Percentiles rank a stretch among this genome's conserved stretches.
Conservation (phyloP, 2,329 filamentous ascomycete species). For the Cladorrhinum sp. region DNA sequence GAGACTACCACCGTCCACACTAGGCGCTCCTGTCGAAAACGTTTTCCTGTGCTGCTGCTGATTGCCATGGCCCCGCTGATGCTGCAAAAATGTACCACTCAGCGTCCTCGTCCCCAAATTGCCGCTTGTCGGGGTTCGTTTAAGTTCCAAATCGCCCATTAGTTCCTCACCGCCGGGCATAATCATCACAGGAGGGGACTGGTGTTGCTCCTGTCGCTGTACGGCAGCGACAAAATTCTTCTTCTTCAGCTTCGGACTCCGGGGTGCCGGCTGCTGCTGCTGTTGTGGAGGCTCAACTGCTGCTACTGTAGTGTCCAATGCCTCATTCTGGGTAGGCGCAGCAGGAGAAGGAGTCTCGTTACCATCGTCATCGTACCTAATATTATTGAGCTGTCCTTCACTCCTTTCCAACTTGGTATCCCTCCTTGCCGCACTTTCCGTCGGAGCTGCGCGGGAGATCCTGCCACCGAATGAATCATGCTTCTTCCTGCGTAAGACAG, state of each 20-base stretch:
- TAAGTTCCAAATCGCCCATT: not conserved
- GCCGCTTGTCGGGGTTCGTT: constrained; percentile 36
- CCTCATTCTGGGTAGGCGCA: constrained; percentile 12
- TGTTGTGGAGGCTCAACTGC: not conserved
- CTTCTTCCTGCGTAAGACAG: constrained; percentile 64
- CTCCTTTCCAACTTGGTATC: constrained; percentile 62
- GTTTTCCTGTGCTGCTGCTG: constrained; percentile 36
- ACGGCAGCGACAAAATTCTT: not conserved
- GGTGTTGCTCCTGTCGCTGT: constrained; percentile 1
- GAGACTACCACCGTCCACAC: constrained; percentile 14
- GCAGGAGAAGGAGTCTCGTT: constrained; percentile 17
- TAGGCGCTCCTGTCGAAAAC: constrained; percentile 35
- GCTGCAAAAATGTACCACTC: constrained; percentile 16
- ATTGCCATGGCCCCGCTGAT: constrained; percentile 15
- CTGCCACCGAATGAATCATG: constrained; percentile 44
- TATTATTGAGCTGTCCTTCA: constrained; percentile 47
- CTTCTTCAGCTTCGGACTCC: constrained; percentile 24
- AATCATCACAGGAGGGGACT: constrained; percentile 9
- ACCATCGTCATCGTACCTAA: constrained; percentile 39
- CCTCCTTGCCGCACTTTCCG: constrained; percentile 58
- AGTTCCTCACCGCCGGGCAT: constrained; percentile 5
- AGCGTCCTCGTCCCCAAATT: constrained; percentile 29
- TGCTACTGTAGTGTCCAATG: constrained; percentile 1
- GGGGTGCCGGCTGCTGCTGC: constrained; percentile 14
- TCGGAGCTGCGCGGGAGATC: constrained; percentile 50